Conservation (phyloP, 2,329 filamentous ascomycete species). For the Colletotrichum sp. region DNA sequence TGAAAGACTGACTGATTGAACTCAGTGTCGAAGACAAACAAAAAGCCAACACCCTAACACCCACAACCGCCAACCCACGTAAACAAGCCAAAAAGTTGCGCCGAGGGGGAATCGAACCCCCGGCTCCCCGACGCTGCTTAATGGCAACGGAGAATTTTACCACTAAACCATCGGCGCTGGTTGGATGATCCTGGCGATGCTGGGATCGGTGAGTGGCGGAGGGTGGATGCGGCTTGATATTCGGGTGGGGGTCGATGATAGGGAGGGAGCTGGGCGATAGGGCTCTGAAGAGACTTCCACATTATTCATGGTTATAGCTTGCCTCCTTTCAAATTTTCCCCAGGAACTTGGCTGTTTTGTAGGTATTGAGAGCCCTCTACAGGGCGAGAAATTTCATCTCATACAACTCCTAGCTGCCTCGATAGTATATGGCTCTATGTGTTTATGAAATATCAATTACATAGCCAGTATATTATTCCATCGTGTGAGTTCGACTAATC, state of each 20-base stretch:
- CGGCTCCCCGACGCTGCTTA: background rate
- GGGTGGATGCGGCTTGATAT: background rate
- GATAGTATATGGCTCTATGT: too few relatives aligned
- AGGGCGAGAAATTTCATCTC: rapidly evolving
- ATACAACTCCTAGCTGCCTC: background rate
- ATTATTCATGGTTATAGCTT: too few relatives aligned
- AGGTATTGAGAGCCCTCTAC: background rate
- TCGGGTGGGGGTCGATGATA: background rate
- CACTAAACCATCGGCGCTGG: background rate
- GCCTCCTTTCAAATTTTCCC: too few relatives aligned
- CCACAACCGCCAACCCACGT: background rate
- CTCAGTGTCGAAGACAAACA: background rate
- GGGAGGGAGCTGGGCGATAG: background rate
- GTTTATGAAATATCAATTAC: too few relatives aligned
- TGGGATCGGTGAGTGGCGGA: background rate
- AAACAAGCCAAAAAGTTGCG: background rate
- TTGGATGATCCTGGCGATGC: background rate
- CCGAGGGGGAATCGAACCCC: background rate
- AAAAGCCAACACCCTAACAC: background rate
- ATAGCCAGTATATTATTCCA: too few relatives aligned
- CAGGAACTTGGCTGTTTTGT: too few relatives aligned
- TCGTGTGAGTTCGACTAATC: rapidly evolving
- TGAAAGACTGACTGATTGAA: background rate
- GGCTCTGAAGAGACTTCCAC: too few relatives aligned
- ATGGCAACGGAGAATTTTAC: background rate